phyloP scores from a whole-genome alignment of 78 protist genomes.

The Protostelium mycophagum region DNA sequence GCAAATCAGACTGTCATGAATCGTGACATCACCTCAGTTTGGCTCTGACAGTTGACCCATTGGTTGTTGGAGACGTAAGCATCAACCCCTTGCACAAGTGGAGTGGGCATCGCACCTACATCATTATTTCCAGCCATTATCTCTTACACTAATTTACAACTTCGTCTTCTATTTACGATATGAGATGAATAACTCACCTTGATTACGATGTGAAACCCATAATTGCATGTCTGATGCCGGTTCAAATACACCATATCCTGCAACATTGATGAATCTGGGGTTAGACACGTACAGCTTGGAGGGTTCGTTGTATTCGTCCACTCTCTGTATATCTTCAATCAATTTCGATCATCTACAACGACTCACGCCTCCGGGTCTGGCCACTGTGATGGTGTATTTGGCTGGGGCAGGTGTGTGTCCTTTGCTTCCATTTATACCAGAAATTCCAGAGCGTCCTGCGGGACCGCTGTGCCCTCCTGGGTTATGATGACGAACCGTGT shows the following conservation, averaged over 20 bases:
- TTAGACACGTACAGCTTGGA: constrained; percentile 18
- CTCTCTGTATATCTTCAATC: not conserved
- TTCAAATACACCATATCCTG: constrained; percentile 30
- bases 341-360: not conserved
- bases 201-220: constrained; percentile 18
- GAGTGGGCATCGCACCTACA: constrained; percentile 52
- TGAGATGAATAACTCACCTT: not conserved
- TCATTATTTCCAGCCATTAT: not conserved
- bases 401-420: no score
- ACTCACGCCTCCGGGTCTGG: constrained; percentile 1
- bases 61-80: constrained; percentile 20
- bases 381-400: constrained; percentile 1
- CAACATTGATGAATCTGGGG: constrained; percentile 7
- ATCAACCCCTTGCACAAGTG: constrained; percentile 13
- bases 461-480: not conserved
- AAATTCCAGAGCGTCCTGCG: not conserved
- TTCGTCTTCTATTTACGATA: no score
- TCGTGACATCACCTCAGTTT: not conserved
- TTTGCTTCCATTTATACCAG: not conserved
- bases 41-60: constrained; percentile 26
- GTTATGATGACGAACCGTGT: not conserved
- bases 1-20: not conserved
- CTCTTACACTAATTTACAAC: no score
- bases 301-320: constrained; percentile 11
- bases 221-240: constrained; percentile 31